Evolutionary conservation across 257 asterid genomes (phyloP).

Genomic region (Oldenlandia corymbosa): DNA sequence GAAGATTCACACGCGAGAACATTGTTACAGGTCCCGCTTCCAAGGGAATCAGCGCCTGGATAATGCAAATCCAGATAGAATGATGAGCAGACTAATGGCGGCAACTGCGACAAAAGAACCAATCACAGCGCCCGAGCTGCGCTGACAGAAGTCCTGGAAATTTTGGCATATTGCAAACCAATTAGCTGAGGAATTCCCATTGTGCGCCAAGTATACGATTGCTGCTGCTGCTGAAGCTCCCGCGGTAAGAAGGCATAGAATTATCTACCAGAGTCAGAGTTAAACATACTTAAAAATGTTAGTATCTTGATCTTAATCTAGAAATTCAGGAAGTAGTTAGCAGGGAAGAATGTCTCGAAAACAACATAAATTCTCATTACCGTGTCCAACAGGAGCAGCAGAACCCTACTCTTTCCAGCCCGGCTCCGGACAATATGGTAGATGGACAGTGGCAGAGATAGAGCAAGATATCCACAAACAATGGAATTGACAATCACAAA

Average conservation of each 20-base stretch:
- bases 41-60: constrained; percentile 25
- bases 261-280: constrained; percentile 29
- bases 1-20: background rate
- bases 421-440: constrained; percentile 48
- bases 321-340: background rate
- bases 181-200: constrained; percentile 68
- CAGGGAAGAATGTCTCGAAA: no score
- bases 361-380: no score
- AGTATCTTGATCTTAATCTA: background rate
- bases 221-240: constrained; percentile 84
- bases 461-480: constrained; percentile 58
- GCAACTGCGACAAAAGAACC: constrained; percentile 59
- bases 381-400: constrained; percentile 53
- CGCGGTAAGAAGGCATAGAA: constrained; percentile 45
- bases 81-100: constrained; percentile 36
- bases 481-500: constrained; percentile 55
- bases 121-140: constrained; percentile 54
- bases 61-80: constrained; percentile 47
- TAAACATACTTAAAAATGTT: background rate
- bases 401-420: constrained; percentile 52
- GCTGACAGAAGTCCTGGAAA: constrained; percentile 53
- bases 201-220: constrained; percentile 70
- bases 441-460: constrained; percentile 56
- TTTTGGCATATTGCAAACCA: constrained; percentile 71
- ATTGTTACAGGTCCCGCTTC: background rate